phyloP scores from a whole-genome alignment of 2,329 filamentous ascomycete genomes.

The Penicillium griseofulvum region DNA sequence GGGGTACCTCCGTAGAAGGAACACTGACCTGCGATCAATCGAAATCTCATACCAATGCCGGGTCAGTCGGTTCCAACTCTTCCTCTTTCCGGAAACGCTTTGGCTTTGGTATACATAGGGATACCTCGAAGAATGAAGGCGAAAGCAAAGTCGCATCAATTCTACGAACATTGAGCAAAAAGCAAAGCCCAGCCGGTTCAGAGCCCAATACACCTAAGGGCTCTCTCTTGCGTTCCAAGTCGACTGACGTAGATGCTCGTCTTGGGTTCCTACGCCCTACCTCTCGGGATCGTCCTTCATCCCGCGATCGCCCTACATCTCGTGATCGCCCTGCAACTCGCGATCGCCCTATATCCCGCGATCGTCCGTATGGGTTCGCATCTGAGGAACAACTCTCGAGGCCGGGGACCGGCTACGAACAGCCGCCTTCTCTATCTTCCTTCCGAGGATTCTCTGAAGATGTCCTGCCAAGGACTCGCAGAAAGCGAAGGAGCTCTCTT shows the following conservation, averaged over 20 bases:
- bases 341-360: constrained; percentile 44
- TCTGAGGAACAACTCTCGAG: constrained; percentile 48
- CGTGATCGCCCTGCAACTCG: constrained; percentile 49
- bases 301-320: constrained; percentile 48
- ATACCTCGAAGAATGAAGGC: constrained; percentile 72
- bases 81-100: constrained; percentile 84
- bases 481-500: constrained; percentile 85
- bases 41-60: constrained; percentile 62
- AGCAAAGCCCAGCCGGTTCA: constrained; percentile 59
- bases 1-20: constrained; percentile 44
- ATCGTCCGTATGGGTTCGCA: constrained; percentile 51
- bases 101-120: constrained; percentile 73
- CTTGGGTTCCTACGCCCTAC: constrained; percentile 50
- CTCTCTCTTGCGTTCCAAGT: constrained; percentile 68
- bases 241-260: constrained; percentile 66
- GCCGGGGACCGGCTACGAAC: constrained; percentile 49
- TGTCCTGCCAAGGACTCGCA: constrained; percentile 51
- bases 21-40: constrained; percentile 54
- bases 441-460: constrained; percentile 51
- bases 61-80: constrained; percentile 78
- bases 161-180: constrained; percentile 87
- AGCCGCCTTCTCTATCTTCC: constrained; percentile 47
- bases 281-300: constrained; percentile 53
- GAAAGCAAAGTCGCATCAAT: constrained; percentile 71
- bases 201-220: constrained; percentile 68